Evolutionary conservation across 768 basidiomycete species (phyloP).

Genomic region (Calocera cornea): DNA sequence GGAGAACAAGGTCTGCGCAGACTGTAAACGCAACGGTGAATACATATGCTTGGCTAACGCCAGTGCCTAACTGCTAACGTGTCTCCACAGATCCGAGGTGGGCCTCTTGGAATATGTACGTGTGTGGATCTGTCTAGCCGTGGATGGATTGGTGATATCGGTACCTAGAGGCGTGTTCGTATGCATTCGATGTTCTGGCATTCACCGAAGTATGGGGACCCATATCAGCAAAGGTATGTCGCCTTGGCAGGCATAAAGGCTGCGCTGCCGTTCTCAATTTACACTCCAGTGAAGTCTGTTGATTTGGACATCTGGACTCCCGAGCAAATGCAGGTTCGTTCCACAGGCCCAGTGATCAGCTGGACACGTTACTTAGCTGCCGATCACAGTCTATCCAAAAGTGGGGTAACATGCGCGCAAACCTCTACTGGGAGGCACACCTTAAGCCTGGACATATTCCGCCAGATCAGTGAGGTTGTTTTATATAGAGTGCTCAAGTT

Average conservation of each 20-base stretch:
- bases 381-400: conserved; percentile 56
- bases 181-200: conserved; percentile 94
- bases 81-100: conserved; percentile 72
- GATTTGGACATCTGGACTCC: conserved; percentile 97
- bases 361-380: neutral
- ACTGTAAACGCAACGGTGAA: conserved; percentile 89
- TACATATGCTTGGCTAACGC: conserved; percentile 17
- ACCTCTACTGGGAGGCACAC: conserved; percentile 95
- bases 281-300: conserved; percentile 64
- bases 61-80: neutral
- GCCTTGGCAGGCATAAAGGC: neutral
- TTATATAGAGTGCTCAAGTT: neutral
- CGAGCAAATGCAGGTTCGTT: conserved; percentile 82
- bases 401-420: conserved; percentile 90
- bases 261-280: neutral
- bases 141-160: neutral
- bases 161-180: conserved; percentile 68
- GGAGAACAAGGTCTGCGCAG: conserved; percentile 89
- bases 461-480: conserved; percentile 71
- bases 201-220: conserved; percentile 95
- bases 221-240: conserved; percentile 66
- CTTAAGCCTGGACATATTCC: conserved; percentile 82
- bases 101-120: conserved; percentile 94
- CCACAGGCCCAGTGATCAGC: neutral
- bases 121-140: conserved; percentile 4